Evolutionary conservation across 768 basidiomycete genomes (phyloP).

Genomic region (Paxillus involutus): DNA sequence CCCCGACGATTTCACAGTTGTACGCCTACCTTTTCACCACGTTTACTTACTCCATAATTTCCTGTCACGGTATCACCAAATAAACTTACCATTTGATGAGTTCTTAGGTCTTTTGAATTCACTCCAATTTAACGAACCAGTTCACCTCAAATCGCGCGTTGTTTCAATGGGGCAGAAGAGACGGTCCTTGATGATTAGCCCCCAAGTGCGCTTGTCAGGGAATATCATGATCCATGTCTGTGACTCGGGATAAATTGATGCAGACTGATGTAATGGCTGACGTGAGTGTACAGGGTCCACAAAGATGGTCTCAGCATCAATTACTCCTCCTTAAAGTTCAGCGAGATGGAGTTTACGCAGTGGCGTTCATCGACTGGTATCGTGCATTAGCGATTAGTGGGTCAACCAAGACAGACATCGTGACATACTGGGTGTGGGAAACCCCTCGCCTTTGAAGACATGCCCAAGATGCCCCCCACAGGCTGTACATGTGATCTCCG

Average conservation of each 20-base stretch:
- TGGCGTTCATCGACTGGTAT: constrained; percentile 75
- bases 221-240: too few relatives aligned
- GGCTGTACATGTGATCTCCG: constrained; percentile 85
- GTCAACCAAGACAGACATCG: background rate
- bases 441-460: constrained; percentile 93
- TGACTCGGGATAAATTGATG: background rate
- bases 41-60: constrained; percentile 22
- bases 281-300: background rate
- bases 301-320: background rate
- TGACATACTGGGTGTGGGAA: constrained; percentile 68
- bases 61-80: constrained; percentile 17
- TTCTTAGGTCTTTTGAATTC: background rate
- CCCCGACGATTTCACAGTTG: constrained; percentile 16
- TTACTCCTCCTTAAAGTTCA: constrained; percentile 61
- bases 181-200: too few relatives aligned
- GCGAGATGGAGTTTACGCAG: constrained; percentile 87
- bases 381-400: constrained; percentile 7
- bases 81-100: background rate
- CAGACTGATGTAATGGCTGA: background rate
- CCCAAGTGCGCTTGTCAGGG: too few relatives aligned
- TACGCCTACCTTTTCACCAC: constrained; percentile 19
- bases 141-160: background rate
- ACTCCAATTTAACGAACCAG: background rate
- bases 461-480: constrained; percentile 95
- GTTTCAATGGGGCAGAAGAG: too few relatives aligned